These are phyloP conservation scores for Botrytis galanthina DNA, from an alignment of 2,329 filamentous ascomycete genomes.

Conservation along the genomic window DNA sequence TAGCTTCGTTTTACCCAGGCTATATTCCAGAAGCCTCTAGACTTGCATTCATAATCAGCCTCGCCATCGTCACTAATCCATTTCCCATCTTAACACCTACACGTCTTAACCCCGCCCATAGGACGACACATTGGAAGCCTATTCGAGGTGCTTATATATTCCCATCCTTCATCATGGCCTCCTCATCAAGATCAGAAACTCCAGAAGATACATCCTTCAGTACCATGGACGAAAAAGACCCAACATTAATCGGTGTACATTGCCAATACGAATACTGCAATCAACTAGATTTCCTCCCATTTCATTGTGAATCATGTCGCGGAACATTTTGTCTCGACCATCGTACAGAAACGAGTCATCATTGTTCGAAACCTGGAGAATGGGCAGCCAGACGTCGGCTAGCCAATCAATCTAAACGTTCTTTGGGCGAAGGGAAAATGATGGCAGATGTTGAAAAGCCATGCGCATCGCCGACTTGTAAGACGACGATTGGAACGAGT, in stretches of 20 bases:
- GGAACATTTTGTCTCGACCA: conserved; percentile 91
- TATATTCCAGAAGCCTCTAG: conserved; percentile 29
- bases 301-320: conserved; percentile 84
- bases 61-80: conserved; percentile 27
- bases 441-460: conserved; percentile 63
- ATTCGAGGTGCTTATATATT: conserved; percentile 20
- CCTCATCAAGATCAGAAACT: conserved; percentile 43
- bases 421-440: conserved; percentile 52
- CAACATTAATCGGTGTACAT: conserved; percentile 82
- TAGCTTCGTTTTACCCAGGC: conserved; percentile 19
- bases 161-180: conserved; percentile 49
- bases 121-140: conserved; percentile 6
- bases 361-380: conserved; percentile 58
- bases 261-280: conserved; percentile 91
- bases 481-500: conserved; percentile 67
- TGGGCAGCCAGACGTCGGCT: conserved; percentile 59
- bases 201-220: conserved; percentile 58
- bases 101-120: neutral
- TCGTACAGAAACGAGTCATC: conserved; percentile 79
- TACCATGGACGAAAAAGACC: conserved; percentile 73
- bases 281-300: conserved; percentile 93
- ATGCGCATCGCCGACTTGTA: conserved; percentile 65
- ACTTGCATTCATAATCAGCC: conserved; percentile 29
- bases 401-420: conserved; percentile 53
- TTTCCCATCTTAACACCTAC: conserved; percentile 27